Evolutionary conservation across 371 early-diverging fungal genomes (phyloP).

Genomic region (Chytridium lagenaria): DNA sequence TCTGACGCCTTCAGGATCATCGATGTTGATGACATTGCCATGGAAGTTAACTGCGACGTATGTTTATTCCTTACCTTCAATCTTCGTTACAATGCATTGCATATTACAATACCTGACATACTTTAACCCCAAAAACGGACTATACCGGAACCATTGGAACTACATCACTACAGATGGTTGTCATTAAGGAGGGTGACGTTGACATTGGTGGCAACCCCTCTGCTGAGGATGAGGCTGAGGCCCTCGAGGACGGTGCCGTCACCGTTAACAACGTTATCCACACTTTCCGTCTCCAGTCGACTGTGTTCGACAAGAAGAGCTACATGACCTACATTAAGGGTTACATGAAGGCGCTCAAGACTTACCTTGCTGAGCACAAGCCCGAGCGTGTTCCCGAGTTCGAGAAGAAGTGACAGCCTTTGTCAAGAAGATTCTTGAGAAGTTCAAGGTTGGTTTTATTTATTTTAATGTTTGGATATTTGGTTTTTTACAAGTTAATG

Average conservation of each 20-base stretch:
- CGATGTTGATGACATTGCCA: constrained; percentile 71
- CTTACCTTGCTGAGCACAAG: constrained; percentile 64
- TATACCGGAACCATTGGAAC: too few species aligned
- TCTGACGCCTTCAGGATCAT: constrained; percentile 85
- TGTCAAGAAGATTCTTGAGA: constrained; percentile 74
- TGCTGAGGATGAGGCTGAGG: constrained; percentile 79
- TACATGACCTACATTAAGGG: constrained; percentile 93
- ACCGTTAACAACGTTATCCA: constrained; percentile 89
- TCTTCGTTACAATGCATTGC: background rate
- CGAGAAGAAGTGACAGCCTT: constrained; percentile 67
- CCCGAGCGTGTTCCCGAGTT: constrained; percentile 75
- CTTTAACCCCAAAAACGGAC: background rate
- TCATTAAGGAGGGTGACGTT: constrained; percentile 71
- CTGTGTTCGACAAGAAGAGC: constrained; percentile 90
- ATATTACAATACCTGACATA: background rate
- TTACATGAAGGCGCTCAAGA: constrained; percentile 84
- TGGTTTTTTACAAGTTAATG: background rate
- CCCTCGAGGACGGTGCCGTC: constrained; percentile 61
- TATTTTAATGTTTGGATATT: background rate
- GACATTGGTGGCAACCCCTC: constrained; percentile 96
- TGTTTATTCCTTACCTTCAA: background rate
- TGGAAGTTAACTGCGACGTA: constrained; percentile 83
- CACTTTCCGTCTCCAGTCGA: constrained; percentile 76
- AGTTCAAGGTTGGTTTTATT: constrained; percentile 65
- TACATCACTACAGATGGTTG: constrained; percentile 69